Evolutionary conservation across 805 yeast genomes (phyloP), one percentile per base, ranked within the genome.

Genomic region (Pichia phayaonensis): DNA sequence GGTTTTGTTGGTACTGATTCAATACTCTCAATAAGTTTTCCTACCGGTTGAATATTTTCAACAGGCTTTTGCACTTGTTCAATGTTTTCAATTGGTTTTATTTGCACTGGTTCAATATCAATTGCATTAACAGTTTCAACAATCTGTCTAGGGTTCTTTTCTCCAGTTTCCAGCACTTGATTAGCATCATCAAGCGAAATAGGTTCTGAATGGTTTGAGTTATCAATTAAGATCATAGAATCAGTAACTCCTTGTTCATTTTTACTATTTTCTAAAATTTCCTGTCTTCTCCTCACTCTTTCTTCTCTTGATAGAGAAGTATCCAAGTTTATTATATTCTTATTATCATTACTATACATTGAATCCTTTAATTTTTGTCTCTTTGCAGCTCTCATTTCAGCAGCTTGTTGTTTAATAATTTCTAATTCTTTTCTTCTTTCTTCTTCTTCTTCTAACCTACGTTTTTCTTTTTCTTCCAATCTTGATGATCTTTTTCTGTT

Each of bases 401-500:
- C 71, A 23, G 79, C 77, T 40, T 72, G 69, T 45, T 66, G 64
- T 46, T 73, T 68, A 40, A 74, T 68, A 42, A 72, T 69, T 49
- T 75, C 74, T 45, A 72, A 78, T 50, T 76, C 71, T 44, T 72
- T 72, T 51, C 71, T 73, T 29, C 69, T 62, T 45, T 68, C 68
- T 47, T 72, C 72, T 21, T 76, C 79, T 54, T 84, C 88, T 54
- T 81, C 85, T 44, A 62, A 69, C 49, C 63, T 71, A 46, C 68
- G 74, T 53, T 66, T 68, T 54, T 78, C 81, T 59, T 79, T 81
- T 20, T 84, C 85, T 56, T 83, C 86, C 42, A 86, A 65, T 65
- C 94, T 74, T 1, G 89, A 79, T 0, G 92, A 85, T 56, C 88
- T 73, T 59, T 86, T 86, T 59, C 94, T 74, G 50, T 85, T 78